These are phyloP conservation scores for Colletotrichum lindemuthianum DNA, from an alignment of 2,329 filamentous ascomycete species.

Conservation along the genomic window DNA sequence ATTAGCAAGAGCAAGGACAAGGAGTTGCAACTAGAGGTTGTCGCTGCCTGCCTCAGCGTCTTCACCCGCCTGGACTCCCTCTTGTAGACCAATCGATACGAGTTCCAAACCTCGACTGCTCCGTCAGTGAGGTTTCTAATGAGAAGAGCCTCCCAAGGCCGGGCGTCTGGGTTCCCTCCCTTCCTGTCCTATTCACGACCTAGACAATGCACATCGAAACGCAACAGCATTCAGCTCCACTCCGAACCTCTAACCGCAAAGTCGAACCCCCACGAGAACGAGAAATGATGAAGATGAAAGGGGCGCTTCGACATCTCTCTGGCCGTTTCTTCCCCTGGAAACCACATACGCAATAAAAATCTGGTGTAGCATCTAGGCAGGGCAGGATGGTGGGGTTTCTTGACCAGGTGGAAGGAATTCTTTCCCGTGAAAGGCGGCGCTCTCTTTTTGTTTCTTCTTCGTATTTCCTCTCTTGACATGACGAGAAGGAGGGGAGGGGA, in stretches of 20 bases:
- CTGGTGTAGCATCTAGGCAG: constrained; percentile 30
- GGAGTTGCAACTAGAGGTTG: constrained; percentile 96
- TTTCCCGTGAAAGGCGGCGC: constrained; percentile 22
- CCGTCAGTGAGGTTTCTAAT: no score
- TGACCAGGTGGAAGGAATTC: constrained; percentile 1
- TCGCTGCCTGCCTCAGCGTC: constrained; percentile 95
- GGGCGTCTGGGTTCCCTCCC: background rate
- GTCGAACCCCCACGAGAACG: constrained; percentile 25
- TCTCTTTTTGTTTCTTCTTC: constrained; percentile 12
- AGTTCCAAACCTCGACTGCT: constrained; percentile 8
- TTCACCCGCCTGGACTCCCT: constrained; percentile 97
- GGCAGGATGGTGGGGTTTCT: constrained; percentile 19
- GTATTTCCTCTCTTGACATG: constrained; percentile 7
- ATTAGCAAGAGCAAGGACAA: constrained; percentile 88
- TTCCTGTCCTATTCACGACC: constrained; percentile 22
- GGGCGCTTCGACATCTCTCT: background rate
- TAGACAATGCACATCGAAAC: constrained; percentile 26
- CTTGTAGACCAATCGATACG: constrained; percentile 65
- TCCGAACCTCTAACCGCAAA: constrained; percentile 1
- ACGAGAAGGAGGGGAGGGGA: background rate
- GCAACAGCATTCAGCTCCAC: constrained; percentile 21
- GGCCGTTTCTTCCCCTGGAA: constrained; percentile 16
- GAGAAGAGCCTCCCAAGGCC: no score
- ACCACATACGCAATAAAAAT: constrained; percentile 15
- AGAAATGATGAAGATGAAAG: constrained; percentile 27